Evolutionary conservation across 2,329 filamentous ascomycete genomes (phyloP), one percentile per base, ranked within the genome.

Genomic region (Aspergillus udagawae): DNA sequence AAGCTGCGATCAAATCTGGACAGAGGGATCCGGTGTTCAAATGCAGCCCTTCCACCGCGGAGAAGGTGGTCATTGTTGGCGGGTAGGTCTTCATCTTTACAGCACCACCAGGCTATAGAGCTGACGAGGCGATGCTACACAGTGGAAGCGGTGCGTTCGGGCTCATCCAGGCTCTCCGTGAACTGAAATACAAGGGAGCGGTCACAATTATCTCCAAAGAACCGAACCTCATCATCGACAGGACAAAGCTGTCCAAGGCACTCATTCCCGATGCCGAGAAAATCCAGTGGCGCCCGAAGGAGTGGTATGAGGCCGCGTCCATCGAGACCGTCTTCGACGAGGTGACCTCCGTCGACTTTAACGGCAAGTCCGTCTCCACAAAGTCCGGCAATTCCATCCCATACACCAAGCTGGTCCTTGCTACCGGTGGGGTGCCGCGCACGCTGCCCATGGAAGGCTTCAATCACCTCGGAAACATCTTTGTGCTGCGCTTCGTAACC

Each of bases 161-260:
- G 29, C 83, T 89, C 4, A 79, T 96, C 48, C 91, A 97, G 71
- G 89, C 86, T 12, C 83, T 99, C 17, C 87, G 93, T 47, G 88
- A 89, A 62, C 86, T 88, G 61, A 92, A 92, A 29, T 97, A 87
- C 79, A 82, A 81, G 4, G 93, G 92, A 14, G 79, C 83, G 55
- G 86, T 99, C 64, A 95, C 92, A 0, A 80, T 96, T 67, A 86
- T 99, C 67, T 87, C 90, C 12, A 87, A 84, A 62, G 94, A 99
- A 74, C 88, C 90, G 23, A 89, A 94, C 71, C 82, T 89, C 35
- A 92, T 92, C 32, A 92, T 97, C 66, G 94, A 99, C 77, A 86
- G 94, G 21, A 91, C 94, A 10, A 97, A 97, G 80, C 83, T 99
- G 45, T 97, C 92, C 69, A 99, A 99, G 77, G 91, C 93, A 0